Conservation (phyloP, 257 asterid genomes). For the Paraleonurus japonicus region DNA sequence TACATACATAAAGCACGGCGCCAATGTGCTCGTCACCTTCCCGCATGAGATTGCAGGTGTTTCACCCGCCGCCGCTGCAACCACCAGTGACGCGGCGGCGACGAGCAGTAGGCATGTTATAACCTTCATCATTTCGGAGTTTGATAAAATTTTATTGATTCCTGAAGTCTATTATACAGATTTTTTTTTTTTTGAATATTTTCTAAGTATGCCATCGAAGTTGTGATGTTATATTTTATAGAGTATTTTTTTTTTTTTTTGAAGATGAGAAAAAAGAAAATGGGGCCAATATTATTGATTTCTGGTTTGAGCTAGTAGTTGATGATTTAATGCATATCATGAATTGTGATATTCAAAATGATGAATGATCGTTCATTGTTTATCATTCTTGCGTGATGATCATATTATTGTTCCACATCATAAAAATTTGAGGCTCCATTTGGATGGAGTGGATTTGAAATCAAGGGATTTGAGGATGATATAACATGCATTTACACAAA, state of each 20-base stretch:
- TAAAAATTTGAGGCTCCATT: too few relatives aligned
- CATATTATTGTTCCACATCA: too few relatives aligned
- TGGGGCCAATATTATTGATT: background rate
- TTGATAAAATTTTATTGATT: background rate
- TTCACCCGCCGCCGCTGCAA: slow-evolving; percentile 17
- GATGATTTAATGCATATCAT: background rate
- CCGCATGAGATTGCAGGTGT: slow-evolving; percentile 33
- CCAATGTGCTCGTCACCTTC: slow-evolving; percentile 29
- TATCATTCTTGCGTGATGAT: too few relatives aligned
- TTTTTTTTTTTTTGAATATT: too few relatives aligned
- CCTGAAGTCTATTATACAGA: too few relatives aligned
- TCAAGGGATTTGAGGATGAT: too few relatives aligned
- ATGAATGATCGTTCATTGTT: background rate
- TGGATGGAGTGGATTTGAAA: too few relatives aligned
- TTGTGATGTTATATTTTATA: background rate
- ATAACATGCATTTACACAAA: too few relatives aligned
- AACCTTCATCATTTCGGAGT: slow-evolving; percentile 1
- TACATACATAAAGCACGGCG: slow-evolving; percentile 44
- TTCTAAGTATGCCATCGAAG: background rate
- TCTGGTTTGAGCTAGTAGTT: background rate
- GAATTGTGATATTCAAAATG: background rate
- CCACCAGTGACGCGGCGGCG: slow-evolving; percentile 19
- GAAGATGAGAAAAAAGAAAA: background rate
- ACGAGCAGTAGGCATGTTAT: slow-evolving; percentile 14
- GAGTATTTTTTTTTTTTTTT: background rate